phyloP scores from a whole-genome alignment of 139 green algal genomes.

The Diplosphaera chodatii region DNA sequence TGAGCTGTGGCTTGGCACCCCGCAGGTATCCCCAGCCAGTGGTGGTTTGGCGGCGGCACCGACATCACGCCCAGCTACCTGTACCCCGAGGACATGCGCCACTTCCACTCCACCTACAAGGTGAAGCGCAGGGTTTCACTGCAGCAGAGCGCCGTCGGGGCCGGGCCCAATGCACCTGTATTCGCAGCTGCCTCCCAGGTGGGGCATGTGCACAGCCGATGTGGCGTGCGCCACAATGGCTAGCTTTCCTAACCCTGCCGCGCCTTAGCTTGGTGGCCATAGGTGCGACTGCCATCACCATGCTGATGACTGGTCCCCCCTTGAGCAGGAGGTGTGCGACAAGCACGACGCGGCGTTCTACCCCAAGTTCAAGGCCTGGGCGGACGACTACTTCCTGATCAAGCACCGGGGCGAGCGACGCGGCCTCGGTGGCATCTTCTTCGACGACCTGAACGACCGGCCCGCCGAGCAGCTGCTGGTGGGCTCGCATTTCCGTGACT shows the following conservation, averaged over 20 bases:
- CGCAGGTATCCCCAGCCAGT: conserved; percentile 85
- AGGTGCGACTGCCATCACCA: no score
- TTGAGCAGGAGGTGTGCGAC: conserved; percentile 79
- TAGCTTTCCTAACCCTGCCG: no score
- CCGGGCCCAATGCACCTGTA: no score
- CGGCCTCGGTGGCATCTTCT: conserved; percentile 97
- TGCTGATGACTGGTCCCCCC: no score
- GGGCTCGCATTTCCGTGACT: no score
- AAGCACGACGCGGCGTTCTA: conserved; percentile 91
- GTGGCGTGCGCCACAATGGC: no score
- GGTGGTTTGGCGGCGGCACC: conserved; percentile 99
- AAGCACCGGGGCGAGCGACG: conserved; percentile 81
- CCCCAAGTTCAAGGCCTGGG: conserved; percentile 89
- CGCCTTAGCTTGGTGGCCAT: no score
- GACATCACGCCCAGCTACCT: conserved; percentile 97
- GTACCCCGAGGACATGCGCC: conserved; percentile 88
- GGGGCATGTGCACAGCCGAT: no score
- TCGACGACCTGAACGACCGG: conserved; percentile 92
- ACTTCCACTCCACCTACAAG: conserved; percentile 97
- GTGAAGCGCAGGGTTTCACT: no score
- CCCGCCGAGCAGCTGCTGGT: conserved; percentile 5
- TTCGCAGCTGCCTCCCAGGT: no score
- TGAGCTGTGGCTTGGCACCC: no score
- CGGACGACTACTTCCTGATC: conserved; percentile 98
- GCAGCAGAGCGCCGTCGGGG: no score